Percentiles rank a stretch among this genome's conserved stretches.
Evolutionary conservation across 2,329 filamentous ascomycete genomes (phyloP).

Genomic region (Chaetomiaceae sp.): DNA sequence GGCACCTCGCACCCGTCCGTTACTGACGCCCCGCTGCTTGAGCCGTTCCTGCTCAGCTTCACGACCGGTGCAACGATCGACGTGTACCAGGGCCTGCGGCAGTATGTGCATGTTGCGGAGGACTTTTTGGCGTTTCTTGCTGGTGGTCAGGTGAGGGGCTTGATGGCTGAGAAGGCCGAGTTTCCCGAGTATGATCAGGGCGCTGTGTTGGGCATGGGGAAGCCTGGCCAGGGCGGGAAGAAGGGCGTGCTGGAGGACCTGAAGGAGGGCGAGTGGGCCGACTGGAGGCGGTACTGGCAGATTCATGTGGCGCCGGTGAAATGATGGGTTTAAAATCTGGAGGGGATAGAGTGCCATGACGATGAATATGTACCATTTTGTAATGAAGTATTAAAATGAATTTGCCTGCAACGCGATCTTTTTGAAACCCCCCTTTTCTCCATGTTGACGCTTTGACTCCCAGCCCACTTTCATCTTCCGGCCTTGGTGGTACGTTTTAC

Average conservation of each 20-base stretch:
- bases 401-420: too few species aligned
- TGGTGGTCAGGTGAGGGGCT: constrained; percentile 38
- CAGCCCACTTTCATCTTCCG: too few species aligned
- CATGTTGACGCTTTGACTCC: too few species aligned
- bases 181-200: constrained; percentile 39
- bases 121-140: constrained; percentile 51
- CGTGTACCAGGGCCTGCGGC: constrained; percentile 48
- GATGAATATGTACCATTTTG: too few species aligned
- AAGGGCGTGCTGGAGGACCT: constrained; percentile 10
- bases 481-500: too few species aligned
- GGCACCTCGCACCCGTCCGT: constrained; percentile 58
- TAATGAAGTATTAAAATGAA: too few species aligned
- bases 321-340: too few species aligned
- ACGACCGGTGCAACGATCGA: constrained; percentile 58
- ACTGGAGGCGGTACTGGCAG: constrained; percentile 38
- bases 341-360: too few species aligned
- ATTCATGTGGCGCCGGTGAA: constrained; percentile 35
- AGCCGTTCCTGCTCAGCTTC: constrained; percentile 56
- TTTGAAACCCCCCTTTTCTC: too few species aligned
- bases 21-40: constrained; percentile 61
- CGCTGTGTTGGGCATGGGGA: constrained; percentile 31
- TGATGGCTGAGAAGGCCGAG: constrained; percentile 46
- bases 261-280: constrained; percentile 37
- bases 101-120: constrained; percentile 56
- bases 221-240: constrained; percentile 31